Percentiles rank a stretch among this genome's conserved stretches.
Evolutionary conservation across 2,329 filamentous ascomycete genomes (phyloP).

Genomic region (Periconia sp.): DNA sequence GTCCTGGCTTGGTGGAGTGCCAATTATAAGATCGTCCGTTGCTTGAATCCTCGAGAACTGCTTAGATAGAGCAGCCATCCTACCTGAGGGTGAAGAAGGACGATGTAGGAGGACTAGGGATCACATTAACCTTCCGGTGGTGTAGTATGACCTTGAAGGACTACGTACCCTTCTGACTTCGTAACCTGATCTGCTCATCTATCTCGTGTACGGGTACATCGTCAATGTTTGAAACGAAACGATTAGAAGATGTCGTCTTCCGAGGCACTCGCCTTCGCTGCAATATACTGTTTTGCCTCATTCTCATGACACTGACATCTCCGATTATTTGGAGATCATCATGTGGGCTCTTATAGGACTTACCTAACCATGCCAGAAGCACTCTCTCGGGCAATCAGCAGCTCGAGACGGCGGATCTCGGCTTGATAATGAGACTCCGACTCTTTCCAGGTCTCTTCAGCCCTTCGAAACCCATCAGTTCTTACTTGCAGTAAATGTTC

Average conservation of each 20-base stretch:
- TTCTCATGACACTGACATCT: slow-evolving; percentile 46
- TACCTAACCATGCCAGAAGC: slow-evolving; percentile 48
- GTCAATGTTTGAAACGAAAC: slow-evolving; percentile 8
- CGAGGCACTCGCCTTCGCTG: slow-evolving; percentile 32
- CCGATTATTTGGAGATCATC: too few relatives aligned
- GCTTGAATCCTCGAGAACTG: slow-evolving; percentile 38
- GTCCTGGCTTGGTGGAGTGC: slow-evolving; percentile 32
- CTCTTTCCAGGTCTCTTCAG: slow-evolving; percentile 39
- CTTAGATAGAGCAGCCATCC: slow-evolving; percentile 48
- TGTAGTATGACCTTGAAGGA: too few relatives aligned
- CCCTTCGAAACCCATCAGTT: slow-evolving; percentile 27
- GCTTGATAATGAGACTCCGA: slow-evolving; percentile 45
- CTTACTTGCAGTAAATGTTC: slow-evolving; percentile 34
- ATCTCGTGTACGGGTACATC: slow-evolving; percentile 25
- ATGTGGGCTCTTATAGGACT: background rate
- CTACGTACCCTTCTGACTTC: slow-evolving; percentile 31
- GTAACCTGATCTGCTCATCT: slow-evolving; percentile 30
- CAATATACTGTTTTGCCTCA: slow-evolving; percentile 49
- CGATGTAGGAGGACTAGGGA: slow-evolving; percentile 33
- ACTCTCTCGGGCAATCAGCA: slow-evolving; percentile 49
- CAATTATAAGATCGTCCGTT: slow-evolving; percentile 39
- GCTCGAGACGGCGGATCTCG: slow-evolving; percentile 53
- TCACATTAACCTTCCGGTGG: too few relatives aligned
- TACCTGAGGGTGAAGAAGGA: slow-evolving; percentile 44
- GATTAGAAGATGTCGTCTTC: slow-evolving; percentile 21